Evolutionary conservation across 352 stramenopile genomes (phyloP), one percentile per base, ranked within the genome.

Genomic region (Globisporangium carolinianum): DNA sequence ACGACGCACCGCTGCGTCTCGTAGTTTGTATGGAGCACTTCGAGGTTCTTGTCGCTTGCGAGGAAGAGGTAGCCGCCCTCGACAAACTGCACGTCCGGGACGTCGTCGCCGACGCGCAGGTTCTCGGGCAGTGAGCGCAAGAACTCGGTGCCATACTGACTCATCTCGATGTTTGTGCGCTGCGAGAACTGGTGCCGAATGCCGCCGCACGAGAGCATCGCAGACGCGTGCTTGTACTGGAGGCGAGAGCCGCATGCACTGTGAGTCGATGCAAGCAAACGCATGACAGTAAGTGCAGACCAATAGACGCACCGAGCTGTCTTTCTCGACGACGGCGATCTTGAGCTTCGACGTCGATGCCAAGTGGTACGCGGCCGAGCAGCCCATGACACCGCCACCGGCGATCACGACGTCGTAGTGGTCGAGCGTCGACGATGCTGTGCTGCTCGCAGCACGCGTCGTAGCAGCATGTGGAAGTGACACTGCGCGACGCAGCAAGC

Each of bases 131-230:
- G 58, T 5, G 76, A 63, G 32, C 61, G 58, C 17, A 94, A 57
- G 60, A 92, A 92, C 53, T 92, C 69, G 6, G 79, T 78, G 52
- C 84, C 84, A 51, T 94, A 94, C 47, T 87, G 72, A 59, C 82
- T 91, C 73, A 94, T 80, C 47, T 79, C 57, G 37, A 94, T 81
- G 65, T 94, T 94, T 15, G 71, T 69, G 7, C 55, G 74, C 65
- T 86, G 71, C 5, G 84, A 92, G 55, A 94, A 94, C 60, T 94
- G 84, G 63, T 92, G 78, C 43, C 82, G 82, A 37, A 94, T 91
- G 41, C 84, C 84, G 1, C 84, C 84, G 2, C 67, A 71, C 52
- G 84, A 94, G 15, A 92, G 75, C 57, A 89, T 77, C 9, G 80
- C 79, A 4, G 84, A 94, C 45, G 84, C 76, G 54, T 85, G 74